Conservation (phyloP, 1,284 basidiomycete species). For the Cryptococcus maquisensis region DNA sequence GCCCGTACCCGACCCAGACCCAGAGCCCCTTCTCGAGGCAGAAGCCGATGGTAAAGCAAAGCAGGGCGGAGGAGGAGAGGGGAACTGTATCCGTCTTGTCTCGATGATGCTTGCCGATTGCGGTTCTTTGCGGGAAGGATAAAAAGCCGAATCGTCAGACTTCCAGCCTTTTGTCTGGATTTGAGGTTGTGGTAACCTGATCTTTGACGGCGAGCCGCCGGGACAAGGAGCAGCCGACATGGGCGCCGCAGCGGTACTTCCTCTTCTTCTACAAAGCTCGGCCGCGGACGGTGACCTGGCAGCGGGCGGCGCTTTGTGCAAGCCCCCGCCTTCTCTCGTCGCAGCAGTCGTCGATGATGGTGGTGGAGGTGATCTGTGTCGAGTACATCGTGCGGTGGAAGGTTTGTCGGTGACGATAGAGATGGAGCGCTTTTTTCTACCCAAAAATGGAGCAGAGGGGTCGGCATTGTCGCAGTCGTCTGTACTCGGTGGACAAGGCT, state of each 20-base stretch:
- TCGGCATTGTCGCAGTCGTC: conserved; percentile 4
- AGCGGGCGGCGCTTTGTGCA: conserved; percentile 22
- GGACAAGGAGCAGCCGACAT: not conserved
- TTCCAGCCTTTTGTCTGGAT: conserved; percentile 7
- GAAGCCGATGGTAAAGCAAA: not conserved
- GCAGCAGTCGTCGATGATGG: not conserved
- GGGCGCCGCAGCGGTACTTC: conserved; percentile 1
- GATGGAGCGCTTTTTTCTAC: conserved; percentile 5
- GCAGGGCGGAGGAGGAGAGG: not conserved
- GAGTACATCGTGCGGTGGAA: conserved; percentile 12
- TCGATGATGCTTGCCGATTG: not conserved
- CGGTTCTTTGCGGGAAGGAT: not conserved
- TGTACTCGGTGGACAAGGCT: conserved; percentile 5
- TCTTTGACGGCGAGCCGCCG: not conserved
- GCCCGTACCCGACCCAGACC: not conserved
- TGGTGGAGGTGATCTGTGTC: conserved; percentile 32
- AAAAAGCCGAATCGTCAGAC: conserved; percentile 14
- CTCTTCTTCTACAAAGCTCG: conserved; percentile 27
- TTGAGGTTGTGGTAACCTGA: not conserved
- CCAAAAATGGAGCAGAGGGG: not conserved
- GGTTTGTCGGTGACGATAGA: conserved; percentile 14
- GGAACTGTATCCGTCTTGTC: not conserved
- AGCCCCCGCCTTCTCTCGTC: not conserved
- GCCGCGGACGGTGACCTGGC: conserved; percentile 28
- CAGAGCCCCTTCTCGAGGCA: not conserved